These are phyloP conservation scores for Ascobolus immersus DNA, from an alignment of 495 filamentous ascomycete genomes.

Conservation along the genomic window DNA sequence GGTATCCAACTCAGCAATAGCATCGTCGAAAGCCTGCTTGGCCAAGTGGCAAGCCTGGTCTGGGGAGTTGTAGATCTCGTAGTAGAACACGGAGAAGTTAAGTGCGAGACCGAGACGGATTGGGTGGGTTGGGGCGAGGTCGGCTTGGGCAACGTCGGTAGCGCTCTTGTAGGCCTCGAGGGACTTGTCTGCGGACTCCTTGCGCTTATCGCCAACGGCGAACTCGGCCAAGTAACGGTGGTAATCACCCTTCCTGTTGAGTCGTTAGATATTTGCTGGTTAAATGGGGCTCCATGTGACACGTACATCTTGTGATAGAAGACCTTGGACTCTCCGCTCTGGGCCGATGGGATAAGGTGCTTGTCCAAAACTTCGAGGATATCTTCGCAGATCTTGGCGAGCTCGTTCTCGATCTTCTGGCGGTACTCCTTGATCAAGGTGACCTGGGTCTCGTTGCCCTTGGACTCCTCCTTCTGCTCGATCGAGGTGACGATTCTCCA, in stretches of 20 bases:
- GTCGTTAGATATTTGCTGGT: slow-evolving; percentile 12
- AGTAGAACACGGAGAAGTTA: slow-evolving; percentile 99
- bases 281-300: slow-evolving; percentile 2
- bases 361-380: slow-evolving; percentile 90
- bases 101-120: slow-evolving; percentile 95
- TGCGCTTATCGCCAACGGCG: slow-evolving; percentile 89
- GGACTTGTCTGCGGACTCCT: slow-evolving; percentile 83
- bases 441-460: slow-evolving; percentile 90
- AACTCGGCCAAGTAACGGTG: slow-evolving; percentile 99
- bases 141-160: slow-evolving; percentile 92
- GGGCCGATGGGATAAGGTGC: slow-evolving; percentile 86
- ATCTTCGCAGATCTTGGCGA: slow-evolving; percentile 98
- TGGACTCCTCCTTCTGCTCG: slow-evolving; percentile 99
- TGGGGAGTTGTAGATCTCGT: slow-evolving; percentile 96
- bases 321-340: slow-evolving; percentile 95
- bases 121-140: slow-evolving; percentile 93
- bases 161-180: slow-evolving; percentile 98
- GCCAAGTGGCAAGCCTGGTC: slow-evolving; percentile 97
- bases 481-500: slow-evolving; percentile 99
- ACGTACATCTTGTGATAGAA: slow-evolving; percentile 99
- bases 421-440: slow-evolving; percentile 95
- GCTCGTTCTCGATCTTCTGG: slow-evolving; percentile 95
- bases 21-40: slow-evolving; percentile 98
- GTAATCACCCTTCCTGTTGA: slow-evolving; percentile 90
- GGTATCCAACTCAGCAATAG: slow-evolving; percentile 96